These are phyloP conservation scores for Candida patagonica DNA, from an alignment of 805 yeast species.

Conservation along the genomic window DNA sequence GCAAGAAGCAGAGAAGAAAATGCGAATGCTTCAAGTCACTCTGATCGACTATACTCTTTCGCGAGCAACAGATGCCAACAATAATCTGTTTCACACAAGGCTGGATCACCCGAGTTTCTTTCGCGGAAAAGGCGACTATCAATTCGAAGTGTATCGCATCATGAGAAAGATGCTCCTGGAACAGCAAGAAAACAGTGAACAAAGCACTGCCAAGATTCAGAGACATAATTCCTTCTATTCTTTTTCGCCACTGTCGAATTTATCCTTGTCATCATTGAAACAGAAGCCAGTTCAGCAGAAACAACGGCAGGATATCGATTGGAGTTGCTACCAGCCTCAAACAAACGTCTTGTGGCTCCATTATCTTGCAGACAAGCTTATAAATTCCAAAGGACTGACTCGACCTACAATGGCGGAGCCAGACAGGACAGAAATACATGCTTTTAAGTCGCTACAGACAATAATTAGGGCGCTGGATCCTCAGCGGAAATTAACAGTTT, in stretches of 20 bases:
- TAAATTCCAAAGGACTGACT: constrained; percentile 32
- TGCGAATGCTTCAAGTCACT: constrained; percentile 31
- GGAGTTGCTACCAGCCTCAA: constrained; percentile 38
- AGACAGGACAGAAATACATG: constrained; percentile 12
- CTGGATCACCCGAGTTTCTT: constrained; percentile 57
- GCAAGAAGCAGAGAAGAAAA: constrained; percentile 6
- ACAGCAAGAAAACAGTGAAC: background rate
- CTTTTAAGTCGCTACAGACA: constrained; percentile 15
- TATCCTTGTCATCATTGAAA: background rate
- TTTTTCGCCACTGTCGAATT: background rate
- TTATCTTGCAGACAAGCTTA: constrained; percentile 43
- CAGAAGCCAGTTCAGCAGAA: too few species aligned
- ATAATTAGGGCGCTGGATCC: constrained; percentile 20
- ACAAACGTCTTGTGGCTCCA: constrained; percentile 60
- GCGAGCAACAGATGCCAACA: constrained; percentile 32
- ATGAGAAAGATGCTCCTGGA: constrained; percentile 35
- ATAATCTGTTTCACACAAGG: constrained; percentile 37
- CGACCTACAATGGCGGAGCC: background rate
- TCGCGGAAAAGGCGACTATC: constrained; percentile 51
- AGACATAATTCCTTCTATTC: background rate
- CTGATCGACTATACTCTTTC: constrained; percentile 52
- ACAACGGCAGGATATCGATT: constrained; percentile 30
- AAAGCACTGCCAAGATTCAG: background rate
- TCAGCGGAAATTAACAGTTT: constrained; percentile 15
- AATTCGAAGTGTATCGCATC: constrained; percentile 48